phyloP scores from a whole-genome alignment of 2,329 filamentous ascomycete species.

The Fusarium lateritium region DNA sequence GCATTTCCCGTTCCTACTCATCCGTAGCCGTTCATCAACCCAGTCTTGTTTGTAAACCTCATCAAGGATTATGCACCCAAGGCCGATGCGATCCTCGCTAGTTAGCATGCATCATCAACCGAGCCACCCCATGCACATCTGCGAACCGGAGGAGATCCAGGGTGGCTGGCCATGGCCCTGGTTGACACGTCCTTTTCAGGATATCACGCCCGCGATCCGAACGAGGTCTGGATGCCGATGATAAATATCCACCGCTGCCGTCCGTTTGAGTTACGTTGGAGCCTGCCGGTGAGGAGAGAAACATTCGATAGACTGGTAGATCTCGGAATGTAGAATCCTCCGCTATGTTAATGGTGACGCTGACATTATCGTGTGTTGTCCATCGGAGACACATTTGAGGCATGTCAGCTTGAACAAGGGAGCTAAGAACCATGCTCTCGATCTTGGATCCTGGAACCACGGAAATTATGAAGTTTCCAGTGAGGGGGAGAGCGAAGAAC shows the following conservation, averaged over 20 bases:
- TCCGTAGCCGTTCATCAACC: not conserved
- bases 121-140: not conserved
- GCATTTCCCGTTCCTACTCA: conserved; percentile 7
- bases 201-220: conserved; percentile 20
- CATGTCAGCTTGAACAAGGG: not conserved
- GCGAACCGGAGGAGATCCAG: conserved; percentile 21
- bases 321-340: not conserved
- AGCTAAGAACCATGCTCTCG: not conserved
- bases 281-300: conserved; percentile 8
- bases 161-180: conserved; percentile 7
- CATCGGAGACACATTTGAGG: not conserved
- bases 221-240: conserved; percentile 12
- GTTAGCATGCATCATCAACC: not conserved
- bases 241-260: conserved; percentile 4
- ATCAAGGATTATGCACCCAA: not conserved
- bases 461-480: not conserved
- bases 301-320: conserved; percentile 15
- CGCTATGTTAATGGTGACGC: not conserved
- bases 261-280: conserved; percentile 20
- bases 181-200: conserved; percentile 23
- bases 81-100: conserved; percentile 20
- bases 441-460: not conserved
- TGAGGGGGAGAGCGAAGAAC: too few species aligned
- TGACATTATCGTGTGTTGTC: not conserved
- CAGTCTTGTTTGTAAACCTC: not conserved